phyloP scores from a whole-genome alignment of 148 eudicot species.

The Rheum nobile region DNA sequence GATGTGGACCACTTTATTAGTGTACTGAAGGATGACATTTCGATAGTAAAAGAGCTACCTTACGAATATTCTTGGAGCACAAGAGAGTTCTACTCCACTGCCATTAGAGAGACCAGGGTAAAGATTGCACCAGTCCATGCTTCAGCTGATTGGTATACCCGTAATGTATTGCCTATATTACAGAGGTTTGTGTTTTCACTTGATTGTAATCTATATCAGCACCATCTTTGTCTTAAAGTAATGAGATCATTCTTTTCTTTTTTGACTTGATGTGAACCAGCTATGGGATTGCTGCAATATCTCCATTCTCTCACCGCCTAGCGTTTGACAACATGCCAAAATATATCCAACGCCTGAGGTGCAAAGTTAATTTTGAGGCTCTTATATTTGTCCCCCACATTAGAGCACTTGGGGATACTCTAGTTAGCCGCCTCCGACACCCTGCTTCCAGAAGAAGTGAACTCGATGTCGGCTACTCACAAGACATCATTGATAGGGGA shows the following conservation, averaged over 20 bases:
- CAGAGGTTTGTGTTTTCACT: constrained; percentile 38
- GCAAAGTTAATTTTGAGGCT: constrained; percentile 93
- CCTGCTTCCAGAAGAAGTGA: constrained; percentile 28
- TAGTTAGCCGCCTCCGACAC: constrained; percentile 56
- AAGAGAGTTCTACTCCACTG: constrained; percentile 81
- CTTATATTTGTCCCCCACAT: constrained; percentile 71
- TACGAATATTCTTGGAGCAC: constrained; percentile 90
- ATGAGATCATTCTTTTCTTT: background rate
- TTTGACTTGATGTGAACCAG: constrained; percentile 24
- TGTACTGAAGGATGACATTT: constrained; percentile 69
- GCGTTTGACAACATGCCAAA: constrained; percentile 87
- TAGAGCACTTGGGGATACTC: constrained; percentile 69
- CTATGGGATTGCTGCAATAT: constrained; percentile 89
- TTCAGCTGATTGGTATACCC: constrained; percentile 87
- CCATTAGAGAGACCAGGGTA: constrained; percentile 75
- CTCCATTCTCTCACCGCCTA: constrained; percentile 94
- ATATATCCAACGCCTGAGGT: constrained; percentile 73
- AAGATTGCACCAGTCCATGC: constrained; percentile 97
- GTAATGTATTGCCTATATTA: constrained; percentile 68
- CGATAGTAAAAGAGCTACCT: constrained; percentile 77
- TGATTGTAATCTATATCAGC: background rate
- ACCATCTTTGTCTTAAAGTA: background rate
- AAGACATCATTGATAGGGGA: constrained; percentile 33
- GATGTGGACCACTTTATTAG: constrained; percentile 94
- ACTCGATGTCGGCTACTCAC: constrained; percentile 29